Evolutionary conservation across 176 grass and related monocot genomes (phyloP).

Genomic region (Areca catechu): DNA sequence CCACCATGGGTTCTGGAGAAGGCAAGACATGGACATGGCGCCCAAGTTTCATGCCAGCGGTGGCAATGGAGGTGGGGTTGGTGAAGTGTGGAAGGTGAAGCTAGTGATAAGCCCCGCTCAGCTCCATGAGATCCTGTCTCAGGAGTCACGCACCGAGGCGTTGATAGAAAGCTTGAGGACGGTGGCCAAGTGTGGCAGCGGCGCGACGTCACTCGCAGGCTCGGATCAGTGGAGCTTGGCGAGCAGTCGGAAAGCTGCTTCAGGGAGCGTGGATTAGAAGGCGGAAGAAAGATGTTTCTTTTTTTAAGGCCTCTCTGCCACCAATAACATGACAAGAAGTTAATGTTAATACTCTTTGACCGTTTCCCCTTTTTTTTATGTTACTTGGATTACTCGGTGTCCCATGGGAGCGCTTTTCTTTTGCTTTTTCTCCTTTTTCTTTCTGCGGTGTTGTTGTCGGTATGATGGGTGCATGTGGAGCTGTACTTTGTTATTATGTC

Average conservation of each 20-base stretch:
- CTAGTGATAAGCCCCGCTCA: background rate
- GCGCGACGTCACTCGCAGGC: background rate
- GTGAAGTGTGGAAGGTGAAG: conserved; percentile 2
- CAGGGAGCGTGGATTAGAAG: background rate
- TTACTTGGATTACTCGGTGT: background rate
- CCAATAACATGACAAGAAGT: background rate
- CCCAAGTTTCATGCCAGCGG: background rate
- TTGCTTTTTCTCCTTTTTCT: background rate
- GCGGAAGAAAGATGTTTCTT: too few species aligned
- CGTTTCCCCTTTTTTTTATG: background rate
- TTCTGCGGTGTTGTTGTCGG: background rate
- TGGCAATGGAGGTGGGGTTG: background rate
- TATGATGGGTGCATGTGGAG: background rate
- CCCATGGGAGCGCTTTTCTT: background rate
- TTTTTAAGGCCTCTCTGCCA: too few species aligned
- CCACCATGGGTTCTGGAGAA: background rate
- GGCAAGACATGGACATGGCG: background rate
- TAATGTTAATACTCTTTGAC: background rate
- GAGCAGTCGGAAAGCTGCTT: background rate
- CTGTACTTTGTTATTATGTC: background rate
- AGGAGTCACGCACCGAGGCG: background rate
- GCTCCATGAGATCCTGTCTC: background rate
- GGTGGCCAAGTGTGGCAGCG: background rate
- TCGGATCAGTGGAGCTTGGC: conserved; percentile 6
- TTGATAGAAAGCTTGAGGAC: background rate